Evolutionary conservation across 495 filamentous ascomycete species (phyloP).

Genomic region (Corynascus novoguineensis): DNA sequence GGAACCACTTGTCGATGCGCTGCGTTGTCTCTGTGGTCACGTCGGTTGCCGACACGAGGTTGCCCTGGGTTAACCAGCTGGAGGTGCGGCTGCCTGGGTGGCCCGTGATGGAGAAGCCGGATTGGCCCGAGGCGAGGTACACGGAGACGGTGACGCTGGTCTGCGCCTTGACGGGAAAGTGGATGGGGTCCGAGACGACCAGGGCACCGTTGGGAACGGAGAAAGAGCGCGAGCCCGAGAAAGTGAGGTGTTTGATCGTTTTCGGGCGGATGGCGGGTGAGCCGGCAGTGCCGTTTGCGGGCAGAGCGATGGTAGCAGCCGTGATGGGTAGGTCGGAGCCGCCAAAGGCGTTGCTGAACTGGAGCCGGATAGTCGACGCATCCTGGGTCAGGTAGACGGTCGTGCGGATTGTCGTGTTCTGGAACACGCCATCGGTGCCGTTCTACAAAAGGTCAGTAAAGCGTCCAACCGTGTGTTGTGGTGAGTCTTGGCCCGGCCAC

Average conservation of each 20-base stretch:
- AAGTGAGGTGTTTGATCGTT: conserved; percentile 45
- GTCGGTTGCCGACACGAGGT: conserved; percentile 39
- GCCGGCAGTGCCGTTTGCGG: conserved; percentile 42
- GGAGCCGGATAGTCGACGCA: conserved; percentile 46
- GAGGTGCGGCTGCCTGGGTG: conserved; percentile 59
- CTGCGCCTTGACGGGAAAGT: conserved; percentile 40
- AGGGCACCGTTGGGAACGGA: conserved; percentile 52
- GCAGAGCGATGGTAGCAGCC: conserved; percentile 48
- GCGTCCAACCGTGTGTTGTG: background rate
- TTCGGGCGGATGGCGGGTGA: conserved; percentile 36
- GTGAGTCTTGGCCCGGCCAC: background rate
- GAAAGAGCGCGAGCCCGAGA: conserved; percentile 38
- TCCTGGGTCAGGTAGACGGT: conserved; percentile 52
- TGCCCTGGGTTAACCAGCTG: conserved; percentile 45
- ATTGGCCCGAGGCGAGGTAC: conserved; percentile 51
- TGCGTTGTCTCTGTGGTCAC: conserved; percentile 26
- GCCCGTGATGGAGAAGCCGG: conserved; percentile 46
- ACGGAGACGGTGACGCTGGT: conserved; percentile 48
- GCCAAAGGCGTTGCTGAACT: conserved; percentile 59
- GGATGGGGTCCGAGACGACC: conserved; percentile 55
- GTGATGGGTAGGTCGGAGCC: conserved; percentile 50
- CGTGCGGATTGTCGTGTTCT: conserved; percentile 56
- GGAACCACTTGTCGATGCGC: conserved; percentile 44
- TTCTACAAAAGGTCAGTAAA: conserved; percentile 20
- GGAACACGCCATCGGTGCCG: conserved; percentile 23